Percentiles rank a stretch among this genome's conserved stretches.
These are phyloP conservation scores for Fraxinus latifolia DNA, from an alignment of 305 asterid species.

Conservation along the genomic window DNA sequence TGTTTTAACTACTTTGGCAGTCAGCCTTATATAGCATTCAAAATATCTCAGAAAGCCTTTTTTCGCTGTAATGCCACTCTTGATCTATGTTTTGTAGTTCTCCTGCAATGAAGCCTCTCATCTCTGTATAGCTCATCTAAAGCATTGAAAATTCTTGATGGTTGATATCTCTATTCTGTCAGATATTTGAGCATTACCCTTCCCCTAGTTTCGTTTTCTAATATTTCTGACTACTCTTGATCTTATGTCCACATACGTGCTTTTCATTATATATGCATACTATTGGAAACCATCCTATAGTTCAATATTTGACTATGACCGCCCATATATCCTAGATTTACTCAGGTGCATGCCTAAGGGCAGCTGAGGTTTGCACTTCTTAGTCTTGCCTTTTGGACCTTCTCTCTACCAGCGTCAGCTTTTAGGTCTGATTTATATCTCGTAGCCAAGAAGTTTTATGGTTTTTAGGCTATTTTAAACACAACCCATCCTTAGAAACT, in stretches of 20 bases:
- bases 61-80: background rate
- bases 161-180: background rate
- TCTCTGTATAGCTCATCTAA: background rate
- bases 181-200: background rate
- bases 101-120: background rate
- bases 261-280: background rate
- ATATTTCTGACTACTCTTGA: background rate
- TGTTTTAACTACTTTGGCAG: background rate
- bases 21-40: background rate
- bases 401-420: background rate
- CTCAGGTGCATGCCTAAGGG: background rate
- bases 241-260: background rate
- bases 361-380: background rate
- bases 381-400: background rate
- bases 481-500: background rate
- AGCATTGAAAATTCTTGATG: background rate
- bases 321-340: background rate
- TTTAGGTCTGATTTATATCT: background rate
- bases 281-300: background rate
- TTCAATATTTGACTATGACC: background rate
- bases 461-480: background rate
- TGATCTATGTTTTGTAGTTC: background rate
- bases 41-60: background rate
- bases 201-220: background rate
- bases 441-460: background rate